phyloP scores from a whole-genome alignment of 306 rosid genomes.

The Sphenostylis stenocarpa region DNA sequence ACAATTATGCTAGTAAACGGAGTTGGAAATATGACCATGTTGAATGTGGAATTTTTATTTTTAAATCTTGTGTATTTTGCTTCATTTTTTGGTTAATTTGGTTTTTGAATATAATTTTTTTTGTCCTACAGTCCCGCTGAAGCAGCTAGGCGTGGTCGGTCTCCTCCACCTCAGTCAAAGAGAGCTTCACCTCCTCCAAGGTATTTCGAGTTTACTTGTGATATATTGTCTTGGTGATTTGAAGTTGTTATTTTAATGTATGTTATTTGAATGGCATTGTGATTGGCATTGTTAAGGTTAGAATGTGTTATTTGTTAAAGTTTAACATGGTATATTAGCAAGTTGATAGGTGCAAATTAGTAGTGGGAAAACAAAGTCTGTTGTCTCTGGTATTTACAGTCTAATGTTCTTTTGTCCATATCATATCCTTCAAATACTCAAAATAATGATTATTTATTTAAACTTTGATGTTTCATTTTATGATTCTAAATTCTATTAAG shows the following conservation, averaged over 20 bases:
- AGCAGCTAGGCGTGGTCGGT: constrained; percentile 62
- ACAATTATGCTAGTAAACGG: not conserved
- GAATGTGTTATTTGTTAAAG: not conserved
- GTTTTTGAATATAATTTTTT: not conserved
- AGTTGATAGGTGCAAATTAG: not conserved
- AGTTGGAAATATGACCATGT: not conserved
- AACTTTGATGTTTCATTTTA: not conserved
- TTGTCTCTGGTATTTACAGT: not conserved
- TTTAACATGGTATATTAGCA: constrained; percentile 2
- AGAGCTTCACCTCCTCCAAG: constrained; percentile 80
- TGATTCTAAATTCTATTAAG: not conserved
- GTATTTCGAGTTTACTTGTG: constrained; percentile 33
- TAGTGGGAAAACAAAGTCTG: not conserved
- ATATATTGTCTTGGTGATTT: not conserved
- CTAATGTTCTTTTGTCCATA: not conserved
- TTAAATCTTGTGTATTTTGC: not conserved
- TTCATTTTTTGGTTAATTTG: not conserved
- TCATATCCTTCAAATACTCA: not conserved
- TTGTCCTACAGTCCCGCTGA: constrained; percentile 54
- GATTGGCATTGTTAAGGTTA: too few species aligned
- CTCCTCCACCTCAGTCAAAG: constrained; percentile 71
- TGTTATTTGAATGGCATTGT: not conserved
- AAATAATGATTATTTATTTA: not conserved
- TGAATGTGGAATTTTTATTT: not conserved
- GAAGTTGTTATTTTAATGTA: not conserved